Base-by-base conservation (phyloP, 2,329 filamentous ascomycete species). In the Magnaporthiopsis incrustans region DNA sequence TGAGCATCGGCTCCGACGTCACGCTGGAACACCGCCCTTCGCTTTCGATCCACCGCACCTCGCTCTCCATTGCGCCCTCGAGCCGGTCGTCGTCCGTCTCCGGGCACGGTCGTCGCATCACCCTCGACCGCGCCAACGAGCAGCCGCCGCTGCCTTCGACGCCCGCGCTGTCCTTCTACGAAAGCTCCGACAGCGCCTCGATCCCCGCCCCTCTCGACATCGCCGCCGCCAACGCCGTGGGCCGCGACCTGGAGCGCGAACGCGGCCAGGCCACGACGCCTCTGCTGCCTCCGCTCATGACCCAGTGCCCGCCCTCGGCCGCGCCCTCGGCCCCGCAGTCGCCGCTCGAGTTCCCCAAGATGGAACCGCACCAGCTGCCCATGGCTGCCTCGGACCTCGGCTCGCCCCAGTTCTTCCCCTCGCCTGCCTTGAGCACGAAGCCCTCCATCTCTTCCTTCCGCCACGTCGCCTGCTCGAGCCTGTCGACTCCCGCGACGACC, bases 311-410 rank as follows among this genome's bases (percentile, higher is more conserved):
- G 1, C 27, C 66, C 12, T 60, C 75, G 15, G 74, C 77, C 56
- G 70, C 71, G n/a, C 78, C 85, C 57, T 82, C 86, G 0, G 82
- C 83, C 1, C 80, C 89, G 38, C 84, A 90, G 65, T 96, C 92
- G 10, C 92, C 93, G n/a, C 79, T 96, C 32, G 91, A 96, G 74
- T 96, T 92, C 0, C 92, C 92, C 0, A 89, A 87, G 0, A 84
- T 95, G 25, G 90, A 88, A 12, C 86, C 87, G n/a, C 53, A 56
- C 33, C 38, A 56, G 53, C 61, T 32, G 10, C 26, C 26, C 32
- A 26, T 27, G 22, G 26, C 53, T 4, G 53, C 11, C 15, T 32
- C 33, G 22, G 33, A 35, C 6, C 61, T 62, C 2, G 32, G 15
- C 27, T 76, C 73, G 66, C 77, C 75, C 3, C 74, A 76, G 1